These are phyloP conservation scores for Gigaspora rosea DNA, from an alignment of 192 early-diverging fungal genomes.

Conservation along the genomic window DNA sequence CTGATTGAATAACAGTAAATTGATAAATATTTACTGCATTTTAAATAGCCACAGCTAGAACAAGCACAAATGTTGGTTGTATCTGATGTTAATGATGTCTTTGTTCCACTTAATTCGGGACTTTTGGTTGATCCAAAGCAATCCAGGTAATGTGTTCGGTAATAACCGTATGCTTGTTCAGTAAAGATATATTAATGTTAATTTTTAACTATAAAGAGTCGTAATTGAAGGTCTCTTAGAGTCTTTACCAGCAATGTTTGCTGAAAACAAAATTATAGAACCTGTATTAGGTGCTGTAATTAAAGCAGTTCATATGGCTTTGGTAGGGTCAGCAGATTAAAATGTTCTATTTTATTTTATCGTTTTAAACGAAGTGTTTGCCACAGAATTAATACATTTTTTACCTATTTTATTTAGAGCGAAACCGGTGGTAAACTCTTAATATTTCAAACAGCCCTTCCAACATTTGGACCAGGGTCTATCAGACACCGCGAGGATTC, in stretches of 20 bases:
- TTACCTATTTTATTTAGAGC: conserved; percentile 45
- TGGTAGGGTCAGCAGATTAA: conserved; percentile 52
- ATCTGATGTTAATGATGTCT: conserved; percentile 87
- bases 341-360: neutral
- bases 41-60: conserved; percentile 67
- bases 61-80: conserved; percentile 96
- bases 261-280: conserved; percentile 70
- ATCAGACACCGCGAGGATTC: conserved; percentile 87
- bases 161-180: neutral
- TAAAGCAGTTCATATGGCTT: conserved; percentile 69
- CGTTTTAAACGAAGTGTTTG: neutral
- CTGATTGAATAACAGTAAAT: too few species aligned
- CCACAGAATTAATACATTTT: neutral
- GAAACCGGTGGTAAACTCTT: conserved; percentile 83
- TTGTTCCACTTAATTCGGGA: conserved; percentile 91
- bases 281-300: conserved; percentile 81
- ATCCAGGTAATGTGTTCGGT: conserved; percentile 54
- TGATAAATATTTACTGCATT: neutral
- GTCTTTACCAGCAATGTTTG: conserved; percentile 80
- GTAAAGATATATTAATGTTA: too few species aligned
- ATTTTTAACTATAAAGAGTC: conserved; percentile 41
- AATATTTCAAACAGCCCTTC: conserved; percentile 87
- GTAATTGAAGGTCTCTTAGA: conserved; percentile 84
- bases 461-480: conserved; percentile 84
- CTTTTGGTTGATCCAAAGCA: conserved; percentile 86